Evolutionary conservation across 2,329 filamentous ascomycete species (phyloP), one percentile per base, ranked within the genome.

Genomic region (Trichoderma guizhouense): DNA sequence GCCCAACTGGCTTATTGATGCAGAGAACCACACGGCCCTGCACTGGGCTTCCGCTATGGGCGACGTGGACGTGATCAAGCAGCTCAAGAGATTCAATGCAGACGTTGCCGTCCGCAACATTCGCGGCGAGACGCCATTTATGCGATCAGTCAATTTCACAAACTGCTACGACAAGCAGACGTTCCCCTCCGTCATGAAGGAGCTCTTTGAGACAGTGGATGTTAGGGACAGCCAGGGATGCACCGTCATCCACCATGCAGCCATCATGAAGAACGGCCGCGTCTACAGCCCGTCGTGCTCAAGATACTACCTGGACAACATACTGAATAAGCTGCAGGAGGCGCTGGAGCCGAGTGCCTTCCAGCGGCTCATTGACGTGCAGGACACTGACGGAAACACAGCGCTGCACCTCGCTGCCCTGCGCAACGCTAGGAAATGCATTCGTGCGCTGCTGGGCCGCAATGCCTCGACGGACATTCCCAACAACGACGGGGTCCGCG

Each of bases 31-130:
- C 78, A 97, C 94, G 3, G 95, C 95, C 7, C 88, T 99, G 75
- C 96, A 99, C 79, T 99, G 96, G 96, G 96, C 95, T 21, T 94
- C 94, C 68, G 94, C 96, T 28, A 99, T 99, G 95, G 96, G 96
- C 72, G 96, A 98, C 76, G 86, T 98, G 34, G 93, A 95, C 63
- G 93, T 98, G 18, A 93, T 98, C 73, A 94, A 92, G 80, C 92
- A 97, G 80, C 86, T 99, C 21, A 92, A 96, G 76, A 88, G 90
- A 53, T 94, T 95, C 73, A 91, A 93, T 55, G 94, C 95, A 12
- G 90, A 90, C 73, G 86, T 94, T 18, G 89, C 90, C 34, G 90
- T 91, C 3, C 87, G 91, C 69, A 95, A 94, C 71, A 83, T 88
- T 58, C 86, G 90, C 24, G 92, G 92, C 71, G 95, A 98, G 82